Evolutionary conservation across 2,329 filamentous ascomycete genomes (phyloP), one percentile per base, ranked within the genome.

Genomic region (Fonsecaea multimorphosa): DNA sequence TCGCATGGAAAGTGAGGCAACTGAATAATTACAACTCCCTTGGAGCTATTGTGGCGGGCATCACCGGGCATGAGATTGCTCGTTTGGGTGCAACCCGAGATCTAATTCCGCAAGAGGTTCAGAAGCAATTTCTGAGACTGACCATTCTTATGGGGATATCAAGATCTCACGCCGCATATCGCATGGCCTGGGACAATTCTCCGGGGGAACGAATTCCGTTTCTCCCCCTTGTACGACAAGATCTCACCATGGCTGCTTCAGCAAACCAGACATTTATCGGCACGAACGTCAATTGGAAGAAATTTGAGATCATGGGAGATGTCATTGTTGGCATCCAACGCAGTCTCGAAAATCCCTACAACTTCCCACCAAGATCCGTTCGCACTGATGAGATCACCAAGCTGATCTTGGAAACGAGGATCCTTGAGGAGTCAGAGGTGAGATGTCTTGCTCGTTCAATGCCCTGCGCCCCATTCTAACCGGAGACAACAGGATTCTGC

Each of bases 1-100:
- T 99, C 72, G 93, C 94, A 38, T 80, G 79, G 73, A 94, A 93
- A 79, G 82, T 99, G 57, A 90, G 95, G 44, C 89, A 93, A 74
- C 81, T 97, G 68, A 97, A 98, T 81, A 98, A 99, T 78, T 99
- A 98, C 82, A 98, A 98, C 76, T 91, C 93, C 0, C 83, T 99
- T 1, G 94, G 93, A n/a, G 94, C 95, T 7, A 88, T 99, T 38
- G 86, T 99, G 64, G 94, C 95, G 6, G 95, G 94, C 8, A 90
- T 99, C 74, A 96, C 96, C 75, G 91, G 91, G 65, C 91, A 91
- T 1, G 88, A 93, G 0, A 89, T 99, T 31, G 90, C 95, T 74
- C 90, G 95, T 19, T 85, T 99, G 1, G 82, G 85, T 0, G 90
- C 93, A 72, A 98, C 95, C 0, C 85, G 90, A 66, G 87, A 90